Base-by-base conservation (phyloP, 768 basidiomycete genomes). In the Xerocomellus chrysenteron region DNA sequence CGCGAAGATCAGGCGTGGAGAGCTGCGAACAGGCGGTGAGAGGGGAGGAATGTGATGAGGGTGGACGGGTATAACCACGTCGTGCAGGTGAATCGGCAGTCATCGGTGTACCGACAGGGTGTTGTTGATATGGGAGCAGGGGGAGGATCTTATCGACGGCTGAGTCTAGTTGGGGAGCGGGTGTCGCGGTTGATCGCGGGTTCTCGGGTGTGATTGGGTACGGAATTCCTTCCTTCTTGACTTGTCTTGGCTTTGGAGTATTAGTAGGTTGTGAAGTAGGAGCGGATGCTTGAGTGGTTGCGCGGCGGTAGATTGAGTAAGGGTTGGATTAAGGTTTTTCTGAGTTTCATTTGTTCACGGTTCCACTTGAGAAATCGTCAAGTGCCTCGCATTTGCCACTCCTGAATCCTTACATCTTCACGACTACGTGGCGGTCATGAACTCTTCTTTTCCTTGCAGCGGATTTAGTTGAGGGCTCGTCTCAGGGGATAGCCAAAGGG, bases 1-100 rank as follows among this genome's bases (percentile, higher is more conserved):
- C 52, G 30, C 70, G 72, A 50, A 56, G 65, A 46, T 63, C 65
- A 43, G 62, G 41, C n/a, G 56, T 47, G 11, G 72, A 68, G 42
- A 70, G 66, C 30, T 72, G 71, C 11, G 65, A 21, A 21, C 21
- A 68, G 2, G 63, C 24, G 5, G 59, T 62, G 3, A 65, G 70
- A 47, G 71, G 71, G 14, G 71, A 72, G 26, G 70, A 73, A 41
- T 64, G 70, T 7, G 71, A 71, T 39, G 70, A 72, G 16, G 68
- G 65, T 30, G 70, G 70, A 26, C 71, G 72, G 21, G 21, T 21
- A 21, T 21, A 21, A 21, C 21, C 68, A 37, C 72, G 68, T 42
- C 65, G 71, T 30, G 70, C 70, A 44, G 71, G 71, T 21, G 71
- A 73, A 46, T 56, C 42, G 7, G 60, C 45, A 40, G 66, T 28